phyloP scores from a whole-genome alignment of 163 green algal genomes.

The Scenedesmus sp. region DNA sequence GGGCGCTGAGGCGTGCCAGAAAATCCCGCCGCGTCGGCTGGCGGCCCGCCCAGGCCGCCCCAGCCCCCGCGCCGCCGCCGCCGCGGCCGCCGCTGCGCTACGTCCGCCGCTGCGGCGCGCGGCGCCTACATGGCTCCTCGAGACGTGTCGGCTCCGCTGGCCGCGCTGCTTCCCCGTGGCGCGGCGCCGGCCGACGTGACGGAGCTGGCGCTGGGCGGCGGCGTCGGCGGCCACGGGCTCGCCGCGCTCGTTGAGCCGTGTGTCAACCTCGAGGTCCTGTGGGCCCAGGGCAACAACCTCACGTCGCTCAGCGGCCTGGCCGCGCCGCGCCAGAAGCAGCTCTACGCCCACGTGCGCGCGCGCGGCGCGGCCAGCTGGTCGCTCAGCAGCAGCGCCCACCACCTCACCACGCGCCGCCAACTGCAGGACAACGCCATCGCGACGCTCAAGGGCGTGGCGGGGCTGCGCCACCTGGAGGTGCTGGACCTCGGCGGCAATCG shows the following conservation, averaged over 20 bases:
- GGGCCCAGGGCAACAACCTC: slow-evolving; percentile 77
- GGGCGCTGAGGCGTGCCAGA: no score
- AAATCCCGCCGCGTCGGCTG: no score
- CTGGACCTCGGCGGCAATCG: slow-evolving; percentile 75
- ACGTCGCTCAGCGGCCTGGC: slow-evolving; percentile 71
- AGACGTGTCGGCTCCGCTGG: no score
- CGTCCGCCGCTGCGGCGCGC: no score
- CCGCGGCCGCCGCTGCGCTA: no score
- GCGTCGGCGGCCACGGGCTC: slow-evolving; percentile 67
- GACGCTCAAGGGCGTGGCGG: slow-evolving; percentile 74
- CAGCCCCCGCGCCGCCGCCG: no score
- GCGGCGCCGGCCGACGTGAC: slow-evolving; percentile 65
- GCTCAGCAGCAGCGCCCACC: neutral
- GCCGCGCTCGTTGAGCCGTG: slow-evolving; percentile 65
- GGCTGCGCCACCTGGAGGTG: slow-evolving; percentile 62
- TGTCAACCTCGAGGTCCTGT: slow-evolving; percentile 73
- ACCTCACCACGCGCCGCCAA: neutral
- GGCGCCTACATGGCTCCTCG: no score
- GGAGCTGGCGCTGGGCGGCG: slow-evolving; percentile 66
- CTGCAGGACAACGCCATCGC: slow-evolving; percentile 73
- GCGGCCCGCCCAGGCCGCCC: no score
- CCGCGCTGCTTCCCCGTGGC: no score
- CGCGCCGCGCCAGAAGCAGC: slow-evolving; percentile 58
- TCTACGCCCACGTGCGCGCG: slow-evolving; percentile 65
- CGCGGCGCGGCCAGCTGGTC: neutral